Evolutionary conservation across 2,329 filamentous ascomycete genomes (phyloP).

Genomic region (Botrytis porri): DNA sequence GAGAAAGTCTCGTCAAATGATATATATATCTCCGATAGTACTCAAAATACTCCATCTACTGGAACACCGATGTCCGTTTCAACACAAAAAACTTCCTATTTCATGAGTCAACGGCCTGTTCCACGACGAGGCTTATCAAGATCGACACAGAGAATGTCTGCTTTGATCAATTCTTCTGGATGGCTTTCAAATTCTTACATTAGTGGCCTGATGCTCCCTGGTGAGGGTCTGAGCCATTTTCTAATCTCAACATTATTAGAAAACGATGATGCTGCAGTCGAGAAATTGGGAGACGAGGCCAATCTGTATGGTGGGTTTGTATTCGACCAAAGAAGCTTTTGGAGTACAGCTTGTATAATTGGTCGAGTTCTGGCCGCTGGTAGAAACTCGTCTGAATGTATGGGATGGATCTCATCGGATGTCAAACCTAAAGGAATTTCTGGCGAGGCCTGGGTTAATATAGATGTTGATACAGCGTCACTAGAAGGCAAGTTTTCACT

Average conservation of each 20-base stretch:
- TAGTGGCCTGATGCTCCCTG: conserved; percentile 62
- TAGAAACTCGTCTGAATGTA: conserved; percentile 60
- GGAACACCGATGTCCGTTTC: conserved; percentile 36
- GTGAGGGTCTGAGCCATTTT: conserved; percentile 60
- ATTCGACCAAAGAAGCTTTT: conserved; percentile 63
- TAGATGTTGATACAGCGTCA: conserved; percentile 53
- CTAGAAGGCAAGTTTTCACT: conserved; percentile 24
- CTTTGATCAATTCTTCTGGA: conserved; percentile 56
- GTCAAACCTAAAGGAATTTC: conserved; percentile 49
- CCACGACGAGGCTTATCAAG: conserved; percentile 29
- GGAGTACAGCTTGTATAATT: conserved; percentile 64
- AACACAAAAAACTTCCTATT: conserved; percentile 37
- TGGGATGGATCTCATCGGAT: conserved; percentile 66
- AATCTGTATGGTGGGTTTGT: conserved; percentile 64
- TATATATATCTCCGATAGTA: conserved; percentile 31
- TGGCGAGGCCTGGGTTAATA: conserved; percentile 57
- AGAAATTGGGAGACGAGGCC: conserved; percentile 56
- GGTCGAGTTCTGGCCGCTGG: conserved; percentile 63
- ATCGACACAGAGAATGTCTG: conserved; percentile 44
- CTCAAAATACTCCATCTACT: conserved; percentile 28
- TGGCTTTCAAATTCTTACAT: conserved; percentile 69
- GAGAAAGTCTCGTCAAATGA: conserved; percentile 37
- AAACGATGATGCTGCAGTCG: conserved; percentile 58
- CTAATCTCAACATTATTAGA: conserved; percentile 65
- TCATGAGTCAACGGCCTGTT: conserved; percentile 23